These are phyloP conservation scores for Auxenochlorella pyrenoidosa DNA, from an alignment of 139 green algal species.

Conservation along the genomic window DNA sequence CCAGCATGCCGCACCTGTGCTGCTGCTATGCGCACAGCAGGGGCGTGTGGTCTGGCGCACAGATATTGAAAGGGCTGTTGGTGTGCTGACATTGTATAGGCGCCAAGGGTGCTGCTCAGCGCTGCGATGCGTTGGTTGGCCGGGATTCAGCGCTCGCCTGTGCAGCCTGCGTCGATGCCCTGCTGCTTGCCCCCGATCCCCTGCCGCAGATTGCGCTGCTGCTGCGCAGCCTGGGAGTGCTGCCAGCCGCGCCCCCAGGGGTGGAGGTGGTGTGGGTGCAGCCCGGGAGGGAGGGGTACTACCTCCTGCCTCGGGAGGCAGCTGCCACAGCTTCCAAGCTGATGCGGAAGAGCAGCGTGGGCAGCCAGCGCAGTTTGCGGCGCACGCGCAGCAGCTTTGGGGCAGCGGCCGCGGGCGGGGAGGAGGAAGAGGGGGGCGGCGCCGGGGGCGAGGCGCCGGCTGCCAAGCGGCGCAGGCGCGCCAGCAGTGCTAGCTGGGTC, in stretches of 20 bases:
- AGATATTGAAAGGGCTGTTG: too few relatives aligned
- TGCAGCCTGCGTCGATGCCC: too few relatives aligned
- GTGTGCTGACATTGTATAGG: too few relatives aligned
- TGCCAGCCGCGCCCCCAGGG: conserved; percentile 44
- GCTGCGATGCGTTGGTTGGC: too few relatives aligned
- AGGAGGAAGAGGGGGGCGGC: background rate
- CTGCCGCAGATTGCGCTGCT: conserved; percentile 73
- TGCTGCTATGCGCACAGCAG: too few relatives aligned
- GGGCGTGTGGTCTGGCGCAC: too few relatives aligned
- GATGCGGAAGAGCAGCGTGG: background rate
- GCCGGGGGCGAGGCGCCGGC: background rate
- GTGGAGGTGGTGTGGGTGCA: background rate
- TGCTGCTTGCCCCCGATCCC: background rate
- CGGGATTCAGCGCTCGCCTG: too few relatives aligned
- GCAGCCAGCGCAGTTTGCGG: background rate
- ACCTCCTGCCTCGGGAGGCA: background rate
- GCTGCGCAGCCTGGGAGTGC: conserved; percentile 67
- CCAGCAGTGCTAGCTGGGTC: background rate
- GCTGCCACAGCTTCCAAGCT: background rate
- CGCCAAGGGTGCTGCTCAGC: too few relatives aligned
- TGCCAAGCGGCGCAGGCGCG: background rate
- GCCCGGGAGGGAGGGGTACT: conserved; percentile 36
- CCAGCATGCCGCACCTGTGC: too few relatives aligned
- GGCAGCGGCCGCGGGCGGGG: background rate
- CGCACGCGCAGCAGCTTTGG: conserved; percentile 14